These are phyloP conservation scores for Salix caprea DNA, from an alignment of 345 rosid species.

Conservation along the genomic window DNA sequence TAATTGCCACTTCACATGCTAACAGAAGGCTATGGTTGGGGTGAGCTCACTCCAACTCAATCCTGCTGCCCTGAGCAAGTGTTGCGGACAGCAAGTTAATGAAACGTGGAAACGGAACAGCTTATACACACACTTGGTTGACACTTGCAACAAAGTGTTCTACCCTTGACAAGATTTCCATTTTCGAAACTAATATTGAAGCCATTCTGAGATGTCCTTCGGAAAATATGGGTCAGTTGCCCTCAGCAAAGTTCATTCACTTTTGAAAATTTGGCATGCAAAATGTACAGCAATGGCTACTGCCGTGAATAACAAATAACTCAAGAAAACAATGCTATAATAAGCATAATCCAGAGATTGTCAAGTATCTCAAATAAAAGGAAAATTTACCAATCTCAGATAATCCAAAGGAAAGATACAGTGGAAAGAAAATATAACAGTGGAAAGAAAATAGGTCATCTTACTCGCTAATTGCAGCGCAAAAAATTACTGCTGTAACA, in stretches of 20 bases:
- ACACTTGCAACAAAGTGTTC: not conserved
- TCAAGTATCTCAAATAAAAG: not conserved
- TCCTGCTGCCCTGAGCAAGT: not conserved
- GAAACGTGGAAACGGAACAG: not conserved
- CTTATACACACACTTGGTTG: not conserved
- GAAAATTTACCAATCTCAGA: not conserved
- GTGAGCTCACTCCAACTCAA: not conserved
- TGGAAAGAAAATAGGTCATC: conserved; percentile 18
- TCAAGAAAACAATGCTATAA: not conserved
- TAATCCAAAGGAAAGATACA: not conserved
- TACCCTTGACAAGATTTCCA: not conserved
- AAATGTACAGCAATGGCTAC: not conserved
- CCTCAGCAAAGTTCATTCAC: not conserved
- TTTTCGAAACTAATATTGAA: not conserved
- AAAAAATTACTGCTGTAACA: conserved; percentile 93
- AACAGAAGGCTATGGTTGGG: not conserved
- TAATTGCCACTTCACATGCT: not conserved
- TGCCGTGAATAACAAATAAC: not conserved
- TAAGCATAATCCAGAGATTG: not conserved
- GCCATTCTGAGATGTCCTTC: not conserved
- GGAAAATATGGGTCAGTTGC: not conserved
- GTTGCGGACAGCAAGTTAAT: not conserved
- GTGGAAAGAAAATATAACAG: not conserved
- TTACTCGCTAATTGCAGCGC: conserved; percentile 99
- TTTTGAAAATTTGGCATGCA: not conserved